phyloP scores from a whole-genome alignment of 306 rosid genomes.

The Lotus japonicus region DNA sequence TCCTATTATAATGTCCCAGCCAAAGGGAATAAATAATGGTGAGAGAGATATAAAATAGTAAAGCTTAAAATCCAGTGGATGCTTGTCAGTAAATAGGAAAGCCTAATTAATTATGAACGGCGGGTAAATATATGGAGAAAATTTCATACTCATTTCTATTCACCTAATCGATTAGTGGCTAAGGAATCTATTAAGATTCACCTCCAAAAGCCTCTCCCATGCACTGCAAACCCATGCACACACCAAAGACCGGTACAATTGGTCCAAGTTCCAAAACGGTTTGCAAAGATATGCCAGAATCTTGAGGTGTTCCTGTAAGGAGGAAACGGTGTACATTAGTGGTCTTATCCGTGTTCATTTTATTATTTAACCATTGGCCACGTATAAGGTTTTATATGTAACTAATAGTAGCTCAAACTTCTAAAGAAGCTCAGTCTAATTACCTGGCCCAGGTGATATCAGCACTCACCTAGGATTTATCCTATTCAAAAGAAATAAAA shows the following conservation, averaged over 20 bases:
- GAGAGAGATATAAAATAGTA: not conserved
- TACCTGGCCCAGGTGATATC: slow-evolving; percentile 93
- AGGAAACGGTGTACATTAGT: not conserved
- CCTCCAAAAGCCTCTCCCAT: slow-evolving; percentile 99
- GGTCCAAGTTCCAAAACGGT: slow-evolving; percentile 86
- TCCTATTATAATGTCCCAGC: not conserved
- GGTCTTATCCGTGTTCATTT: not conserved
- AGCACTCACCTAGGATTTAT: slow-evolving; percentile 87
- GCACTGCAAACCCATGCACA: slow-evolving; percentile 98
- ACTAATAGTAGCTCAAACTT: not conserved
- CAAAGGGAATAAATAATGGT: not conserved
- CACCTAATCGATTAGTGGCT: not conserved
- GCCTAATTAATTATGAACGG: not conserved
- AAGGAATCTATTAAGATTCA: slow-evolving; percentile 18
- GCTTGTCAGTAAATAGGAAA: not conserved
- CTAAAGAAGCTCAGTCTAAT: slow-evolving; percentile 9
- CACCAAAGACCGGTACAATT: slow-evolving; percentile 71
- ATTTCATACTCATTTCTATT: not conserved
- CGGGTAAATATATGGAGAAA: not conserved
- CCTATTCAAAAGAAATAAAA: slow-evolving; percentile 20
- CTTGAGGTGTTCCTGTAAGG: slow-evolving; percentile 61
- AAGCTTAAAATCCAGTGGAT: not conserved
- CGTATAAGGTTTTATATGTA: not conserved
- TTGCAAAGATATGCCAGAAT: slow-evolving; percentile 86
- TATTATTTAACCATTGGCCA: not conserved